Conservation (phyloP, 768 basidiomycete species). For the Suillus plorans region DNA sequence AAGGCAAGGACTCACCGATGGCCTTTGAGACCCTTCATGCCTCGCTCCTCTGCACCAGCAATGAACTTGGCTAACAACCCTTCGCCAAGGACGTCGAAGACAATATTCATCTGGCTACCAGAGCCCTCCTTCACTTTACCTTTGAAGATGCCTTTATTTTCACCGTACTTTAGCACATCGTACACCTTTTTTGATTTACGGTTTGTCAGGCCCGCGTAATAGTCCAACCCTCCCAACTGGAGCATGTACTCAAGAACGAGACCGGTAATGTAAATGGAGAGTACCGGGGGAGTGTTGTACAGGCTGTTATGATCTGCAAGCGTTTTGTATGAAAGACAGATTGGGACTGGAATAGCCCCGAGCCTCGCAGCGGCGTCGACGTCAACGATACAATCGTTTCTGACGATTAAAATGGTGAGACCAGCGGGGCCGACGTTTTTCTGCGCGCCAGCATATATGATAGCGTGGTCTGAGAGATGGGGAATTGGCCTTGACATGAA, state of each 20-base stretch:
- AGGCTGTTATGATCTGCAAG: slow-evolving; percentile 74
- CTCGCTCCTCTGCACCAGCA: slow-evolving; percentile 71
- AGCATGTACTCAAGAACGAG: slow-evolving; percentile 77
- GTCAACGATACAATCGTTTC: slow-evolving; percentile 92
- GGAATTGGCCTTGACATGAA: slow-evolving; percentile 96
- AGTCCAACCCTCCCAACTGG: slow-evolving; percentile 61
- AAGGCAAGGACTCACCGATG: slow-evolving; percentile 65
- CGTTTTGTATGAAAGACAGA: slow-evolving; percentile 80
- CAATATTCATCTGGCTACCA: slow-evolving; percentile 95
- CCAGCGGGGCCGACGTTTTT: slow-evolving; percentile 98
- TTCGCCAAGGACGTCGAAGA: slow-evolving; percentile 78
- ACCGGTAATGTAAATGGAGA: slow-evolving; percentile 87
- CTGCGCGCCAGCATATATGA: slow-evolving; percentile 96
- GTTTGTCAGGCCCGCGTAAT: slow-evolving; percentile 64
- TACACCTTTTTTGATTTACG: slow-evolving; percentile 82
- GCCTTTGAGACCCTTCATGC: slow-evolving; percentile 87
- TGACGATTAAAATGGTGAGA: slow-evolving; percentile 88
- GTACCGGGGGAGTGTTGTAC: slow-evolving; percentile 92
- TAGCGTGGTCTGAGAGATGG: slow-evolving; percentile 81
- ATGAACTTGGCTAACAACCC: slow-evolving; percentile 74
- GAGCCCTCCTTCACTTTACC: slow-evolving; percentile 72
- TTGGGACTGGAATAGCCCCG: slow-evolving; percentile 74
- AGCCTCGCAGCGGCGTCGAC: slow-evolving; percentile 75
- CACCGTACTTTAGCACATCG: slow-evolving; percentile 65
- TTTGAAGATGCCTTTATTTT: slow-evolving; percentile 65